Evolutionary conservation across 768 basidiomycete species (phyloP).

Genomic region (Ramaria sp.): DNA sequence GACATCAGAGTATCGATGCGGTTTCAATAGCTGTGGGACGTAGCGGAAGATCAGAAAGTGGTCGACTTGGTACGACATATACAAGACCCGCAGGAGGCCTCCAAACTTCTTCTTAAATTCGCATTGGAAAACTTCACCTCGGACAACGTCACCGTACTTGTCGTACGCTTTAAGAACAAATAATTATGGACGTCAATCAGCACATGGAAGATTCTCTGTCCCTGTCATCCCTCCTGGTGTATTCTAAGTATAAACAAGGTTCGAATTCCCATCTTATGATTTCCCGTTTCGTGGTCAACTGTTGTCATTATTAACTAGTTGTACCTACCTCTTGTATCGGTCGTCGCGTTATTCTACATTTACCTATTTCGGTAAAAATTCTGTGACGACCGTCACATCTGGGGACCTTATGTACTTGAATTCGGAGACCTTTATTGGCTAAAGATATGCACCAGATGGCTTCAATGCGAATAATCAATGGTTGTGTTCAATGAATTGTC

Average conservation of each 20-base stretch:
- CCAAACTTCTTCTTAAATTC: slow-evolving; percentile 61
- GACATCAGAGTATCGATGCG: slow-evolving; percentile 9
- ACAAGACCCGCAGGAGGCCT: slow-evolving; percentile 75
- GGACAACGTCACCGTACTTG: slow-evolving; percentile 89
- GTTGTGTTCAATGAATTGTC: too few species aligned
- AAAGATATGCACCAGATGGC: too few species aligned
- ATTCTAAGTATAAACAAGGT: not conserved
- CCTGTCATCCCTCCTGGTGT: not conserved
- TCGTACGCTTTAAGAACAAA: slow-evolving; percentile 54
- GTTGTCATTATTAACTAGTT: too few species aligned
- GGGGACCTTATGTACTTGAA: too few species aligned
- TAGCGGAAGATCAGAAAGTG: slow-evolving; percentile 82
- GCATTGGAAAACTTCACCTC: slow-evolving; percentile 84
- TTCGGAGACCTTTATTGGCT: too few species aligned
- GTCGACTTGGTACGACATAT: slow-evolving; percentile 71
- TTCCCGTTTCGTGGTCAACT: not conserved
- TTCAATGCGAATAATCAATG: too few species aligned
- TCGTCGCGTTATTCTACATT: too few species aligned
- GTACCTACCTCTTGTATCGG: too few species aligned
- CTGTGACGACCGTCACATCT: too few species aligned
- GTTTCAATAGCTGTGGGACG: slow-evolving; percentile 89
- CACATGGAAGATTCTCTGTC: not conserved
- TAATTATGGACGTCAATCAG: not conserved
- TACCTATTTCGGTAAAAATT: too few species aligned
- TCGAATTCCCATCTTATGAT: not conserved